Conservation (phyloP, 352 stramenopile species). For the Pythium diclinum region DNA sequence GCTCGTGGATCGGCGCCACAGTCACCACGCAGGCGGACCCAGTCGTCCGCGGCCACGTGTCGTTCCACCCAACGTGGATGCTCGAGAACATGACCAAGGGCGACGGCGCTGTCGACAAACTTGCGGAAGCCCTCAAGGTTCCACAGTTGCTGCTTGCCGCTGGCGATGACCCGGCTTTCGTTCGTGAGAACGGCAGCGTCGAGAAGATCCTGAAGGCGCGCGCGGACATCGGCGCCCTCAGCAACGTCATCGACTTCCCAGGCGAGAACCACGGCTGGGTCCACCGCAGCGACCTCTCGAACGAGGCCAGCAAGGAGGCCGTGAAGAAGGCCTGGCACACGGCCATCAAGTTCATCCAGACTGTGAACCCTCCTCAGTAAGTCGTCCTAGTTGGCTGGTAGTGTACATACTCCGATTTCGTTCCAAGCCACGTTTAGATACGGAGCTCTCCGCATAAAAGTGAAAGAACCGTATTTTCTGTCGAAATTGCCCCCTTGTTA, state of each 20-base stretch:
- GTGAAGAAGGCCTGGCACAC: constrained; percentile 50
- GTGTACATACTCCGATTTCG: background rate
- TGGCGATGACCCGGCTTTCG: constrained; percentile 64
- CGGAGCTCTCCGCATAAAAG: background rate
- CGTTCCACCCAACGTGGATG: constrained; percentile 79
- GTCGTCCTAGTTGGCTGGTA: no score
- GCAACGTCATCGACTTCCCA: constrained; percentile 63
- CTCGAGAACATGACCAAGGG: constrained; percentile 78
- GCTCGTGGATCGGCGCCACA: constrained; percentile 68
- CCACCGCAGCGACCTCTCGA: constrained; percentile 72
- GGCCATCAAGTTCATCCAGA: constrained; percentile 47
- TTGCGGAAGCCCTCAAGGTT: constrained; percentile 66
- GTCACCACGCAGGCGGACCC: constrained; percentile 42
- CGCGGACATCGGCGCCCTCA: constrained; percentile 33
- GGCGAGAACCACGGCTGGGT: constrained; percentile 82
- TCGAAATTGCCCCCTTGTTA: no score
- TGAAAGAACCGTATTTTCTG: background rate
- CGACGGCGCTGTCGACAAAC: constrained; percentile 62
- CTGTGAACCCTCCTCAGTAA: constrained; percentile 28
- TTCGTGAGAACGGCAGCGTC: constrained; percentile 66
- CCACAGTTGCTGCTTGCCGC: constrained; percentile 70
- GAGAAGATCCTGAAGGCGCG: constrained; percentile 60
- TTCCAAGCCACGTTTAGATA: background rate
- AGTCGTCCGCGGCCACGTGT: constrained; percentile 60
- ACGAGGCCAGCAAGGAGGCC: constrained; percentile 54